Percentiles rank a stretch among this genome's conserved stretches.
Evolutionary conservation across 2,329 filamentous ascomycete species (phyloP).

Genomic region (Paraphaeosphaeria sporulosa): DNA sequence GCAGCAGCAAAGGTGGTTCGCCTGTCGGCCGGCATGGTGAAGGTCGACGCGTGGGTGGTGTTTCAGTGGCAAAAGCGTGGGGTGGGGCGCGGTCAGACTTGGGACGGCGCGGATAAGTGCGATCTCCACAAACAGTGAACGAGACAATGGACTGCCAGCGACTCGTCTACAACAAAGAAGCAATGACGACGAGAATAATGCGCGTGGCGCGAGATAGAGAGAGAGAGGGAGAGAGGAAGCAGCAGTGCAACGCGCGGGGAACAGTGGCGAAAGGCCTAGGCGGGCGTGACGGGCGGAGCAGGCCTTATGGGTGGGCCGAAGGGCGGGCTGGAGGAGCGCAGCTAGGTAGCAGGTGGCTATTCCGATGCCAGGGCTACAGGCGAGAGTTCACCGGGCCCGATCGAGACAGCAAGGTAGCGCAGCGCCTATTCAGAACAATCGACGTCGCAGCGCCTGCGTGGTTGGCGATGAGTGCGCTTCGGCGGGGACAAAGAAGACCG

Average conservation of each 20-base stretch:
- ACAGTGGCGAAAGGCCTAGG: slow-evolving; percentile 33
- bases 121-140: background rate
- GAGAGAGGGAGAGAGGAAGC: slow-evolving; percentile 5
- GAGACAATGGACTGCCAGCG: background rate
- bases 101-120: slow-evolving; percentile 6
- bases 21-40: slow-evolving; percentile 51
- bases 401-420: background rate
- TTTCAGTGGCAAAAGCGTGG: slow-evolving; percentile 25
- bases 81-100: slow-evolving; percentile 18
- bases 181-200: slow-evolving; percentile 16
- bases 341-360: slow-evolving; percentile 26
- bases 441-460: background rate
- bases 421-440: background rate
- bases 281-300: slow-evolving; percentile 30
- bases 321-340: slow-evolving; percentile 11
- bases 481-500: background rate
- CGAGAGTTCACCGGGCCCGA: slow-evolving; percentile 4
- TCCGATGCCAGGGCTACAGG: slow-evolving; percentile 24
- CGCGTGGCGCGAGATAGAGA: slow-evolving; percentile 27
- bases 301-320: slow-evolving; percentile 36
- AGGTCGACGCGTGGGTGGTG: slow-evolving; percentile 7
- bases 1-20: slow-evolving; percentile 41
- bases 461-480: background rate
- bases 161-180: background rate
- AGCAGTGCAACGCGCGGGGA: slow-evolving; percentile 25